Evolutionary conservation across 2,329 filamentous ascomycete species (phyloP).

Genomic region (Aspergillus puulaauensis): DNA sequence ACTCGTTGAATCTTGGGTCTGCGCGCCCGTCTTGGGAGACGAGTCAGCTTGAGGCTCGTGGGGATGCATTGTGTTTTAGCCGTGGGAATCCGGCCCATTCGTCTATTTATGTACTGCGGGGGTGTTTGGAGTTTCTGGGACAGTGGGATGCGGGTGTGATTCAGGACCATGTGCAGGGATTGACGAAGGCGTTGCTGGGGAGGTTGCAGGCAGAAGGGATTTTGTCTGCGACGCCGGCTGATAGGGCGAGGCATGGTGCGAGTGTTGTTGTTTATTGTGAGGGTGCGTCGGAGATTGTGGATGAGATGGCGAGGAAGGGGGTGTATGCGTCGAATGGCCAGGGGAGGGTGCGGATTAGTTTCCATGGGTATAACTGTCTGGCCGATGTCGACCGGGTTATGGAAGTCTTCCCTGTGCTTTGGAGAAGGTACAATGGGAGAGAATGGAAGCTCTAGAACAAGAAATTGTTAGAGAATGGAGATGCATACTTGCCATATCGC

Average conservation of each 20-base stretch:
- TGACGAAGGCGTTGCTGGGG: neutral
- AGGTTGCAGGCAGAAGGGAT: neutral
- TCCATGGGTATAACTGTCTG: neutral
- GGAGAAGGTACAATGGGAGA: neutral
- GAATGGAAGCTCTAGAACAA: too few species aligned
- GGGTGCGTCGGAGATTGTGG: neutral
- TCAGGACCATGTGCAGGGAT: neutral
- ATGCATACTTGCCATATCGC: too few species aligned
- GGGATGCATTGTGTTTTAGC: neutral
- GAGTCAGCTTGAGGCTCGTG: neutral
- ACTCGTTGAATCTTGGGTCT: neutral
- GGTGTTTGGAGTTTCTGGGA: neutral
- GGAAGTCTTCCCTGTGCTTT: neutral
- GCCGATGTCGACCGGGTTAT: neutral
- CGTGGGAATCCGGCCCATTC: neutral
- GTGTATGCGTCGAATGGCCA: neutral
- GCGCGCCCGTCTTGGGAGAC: neutral
- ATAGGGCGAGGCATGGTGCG: neutral
- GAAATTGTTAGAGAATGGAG: too few species aligned
- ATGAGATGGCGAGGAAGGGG: neutral
- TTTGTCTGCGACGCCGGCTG: neutral
- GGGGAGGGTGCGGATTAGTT: neutral
- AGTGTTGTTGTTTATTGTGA: neutral
- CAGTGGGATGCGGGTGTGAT: neutral
- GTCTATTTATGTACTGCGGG: neutral